phyloP scores from a whole-genome alignment of 345 rosid genomes.

The Populus davidiana region DNA sequence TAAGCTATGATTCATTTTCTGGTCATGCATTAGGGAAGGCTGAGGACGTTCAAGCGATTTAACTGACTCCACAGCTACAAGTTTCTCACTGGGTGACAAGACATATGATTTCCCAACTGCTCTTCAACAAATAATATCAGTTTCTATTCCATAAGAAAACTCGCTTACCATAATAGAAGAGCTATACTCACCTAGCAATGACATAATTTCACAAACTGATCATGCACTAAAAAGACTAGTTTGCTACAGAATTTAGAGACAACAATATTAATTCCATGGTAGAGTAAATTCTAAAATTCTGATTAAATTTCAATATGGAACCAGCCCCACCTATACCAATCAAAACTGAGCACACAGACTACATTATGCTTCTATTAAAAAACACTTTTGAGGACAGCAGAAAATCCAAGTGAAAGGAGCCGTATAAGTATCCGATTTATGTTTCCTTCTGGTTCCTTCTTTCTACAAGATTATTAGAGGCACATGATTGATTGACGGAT shows the following conservation, averaged over 20 bases:
- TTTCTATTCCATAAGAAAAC: conserved; percentile 16
- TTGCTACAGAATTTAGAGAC: not conserved
- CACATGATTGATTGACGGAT: not conserved
- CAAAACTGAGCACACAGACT: not conserved
- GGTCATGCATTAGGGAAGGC: conserved; percentile 26
- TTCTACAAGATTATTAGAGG: not conserved
- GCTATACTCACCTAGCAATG: not conserved
- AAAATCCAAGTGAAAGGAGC: not conserved
- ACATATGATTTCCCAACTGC: conserved; percentile 27
- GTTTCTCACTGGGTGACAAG: conserved; percentile 24
- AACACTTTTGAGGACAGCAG: not conserved
- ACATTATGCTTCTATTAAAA: not conserved
- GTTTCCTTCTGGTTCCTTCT: not conserved
- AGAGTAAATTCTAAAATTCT: not conserved
- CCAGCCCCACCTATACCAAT: not conserved
- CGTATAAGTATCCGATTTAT: not conserved
- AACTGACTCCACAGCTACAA: conserved; percentile 22
- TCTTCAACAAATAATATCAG: conserved; percentile 24
- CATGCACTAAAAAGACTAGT: not conserved
- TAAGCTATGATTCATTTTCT: conserved; percentile 26
- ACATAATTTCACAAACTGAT: not conserved
- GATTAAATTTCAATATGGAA: not conserved
- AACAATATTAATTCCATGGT: not conserved
- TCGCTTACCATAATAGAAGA: not conserved
- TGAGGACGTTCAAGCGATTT: conserved; percentile 28